Conservation (phyloP, 2,329 filamentous ascomycete genomes). For the Achaetomium macrosporum region DNA sequence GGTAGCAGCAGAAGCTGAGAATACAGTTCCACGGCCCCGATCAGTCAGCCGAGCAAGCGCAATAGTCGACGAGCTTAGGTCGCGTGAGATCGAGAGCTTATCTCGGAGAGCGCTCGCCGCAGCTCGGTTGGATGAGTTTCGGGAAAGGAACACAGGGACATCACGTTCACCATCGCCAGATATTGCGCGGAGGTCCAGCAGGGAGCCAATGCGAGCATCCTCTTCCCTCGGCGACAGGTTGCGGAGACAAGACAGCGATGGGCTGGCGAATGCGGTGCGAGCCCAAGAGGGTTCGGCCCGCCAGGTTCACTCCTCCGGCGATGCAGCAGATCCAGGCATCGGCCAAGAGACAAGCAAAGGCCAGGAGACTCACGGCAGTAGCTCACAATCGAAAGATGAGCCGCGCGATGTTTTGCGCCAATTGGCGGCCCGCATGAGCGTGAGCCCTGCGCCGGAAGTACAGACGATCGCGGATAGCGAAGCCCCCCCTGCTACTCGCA, state of each 20-base stretch:
- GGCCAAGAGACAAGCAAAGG: not conserved
- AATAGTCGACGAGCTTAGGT: conserved; percentile 45
- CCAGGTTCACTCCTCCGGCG: not conserved
- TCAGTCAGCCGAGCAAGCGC: conserved; percentile 32
- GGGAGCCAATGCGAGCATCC: conserved; percentile 22
- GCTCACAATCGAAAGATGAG: conserved; percentile 31
- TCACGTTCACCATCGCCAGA: conserved; percentile 41
- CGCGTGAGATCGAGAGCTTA: conserved; percentile 37
- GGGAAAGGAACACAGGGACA: conserved; percentile 42
- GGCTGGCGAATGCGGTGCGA: not conserved
- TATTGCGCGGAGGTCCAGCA: conserved; percentile 28
- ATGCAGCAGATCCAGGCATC: not conserved
- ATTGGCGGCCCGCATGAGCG: conserved; percentile 43
- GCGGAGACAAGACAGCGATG: conserved; percentile 6
- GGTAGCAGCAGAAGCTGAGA: conserved; percentile 15
- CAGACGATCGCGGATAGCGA: conserved; percentile 16
- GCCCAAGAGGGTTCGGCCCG: not conserved
- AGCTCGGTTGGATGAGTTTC: conserved; percentile 47
- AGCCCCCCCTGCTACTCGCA: not conserved
- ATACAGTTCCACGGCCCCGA: conserved; percentile 7
- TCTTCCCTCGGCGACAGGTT: conserved; percentile 12
- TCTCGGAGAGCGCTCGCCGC: conserved; percentile 44
- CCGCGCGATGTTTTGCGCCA: conserved; percentile 45
- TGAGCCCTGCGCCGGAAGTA: conserved; percentile 36
- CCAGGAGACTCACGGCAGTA: conserved; percentile 3